These are phyloP conservation scores for Penicillium subrubescens DNA, from an alignment of 495 filamentous ascomycete species.

Conservation along the genomic window DNA sequence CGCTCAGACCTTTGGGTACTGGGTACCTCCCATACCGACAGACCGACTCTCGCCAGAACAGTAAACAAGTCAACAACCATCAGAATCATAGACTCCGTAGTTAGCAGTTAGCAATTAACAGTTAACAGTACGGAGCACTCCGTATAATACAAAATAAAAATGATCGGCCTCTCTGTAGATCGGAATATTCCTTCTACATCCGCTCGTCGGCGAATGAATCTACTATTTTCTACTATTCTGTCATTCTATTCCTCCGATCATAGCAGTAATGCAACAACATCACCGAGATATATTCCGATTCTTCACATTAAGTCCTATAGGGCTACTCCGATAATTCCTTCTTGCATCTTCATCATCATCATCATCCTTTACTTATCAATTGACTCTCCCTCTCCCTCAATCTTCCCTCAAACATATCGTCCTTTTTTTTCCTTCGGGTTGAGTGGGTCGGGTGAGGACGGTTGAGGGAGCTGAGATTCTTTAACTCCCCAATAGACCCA, in stretches of 20 bases:
- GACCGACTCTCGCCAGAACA: slow-evolving; percentile 13
- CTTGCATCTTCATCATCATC: too few species aligned
- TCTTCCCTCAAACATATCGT: background rate
- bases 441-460: slow-evolving; percentile 28
- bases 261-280: background rate
- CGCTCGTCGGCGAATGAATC: slow-evolving; percentile 10
- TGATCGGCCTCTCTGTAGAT: background rate
- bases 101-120: background rate
- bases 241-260: background rate
- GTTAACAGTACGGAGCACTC: too few species aligned
- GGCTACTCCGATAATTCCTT: background rate
- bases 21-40: slow-evolving; percentile 34
- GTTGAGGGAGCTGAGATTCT: slow-evolving; percentile 18
- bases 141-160: background rate
- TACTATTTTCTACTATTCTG: background rate
- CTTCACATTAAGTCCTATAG: background rate
- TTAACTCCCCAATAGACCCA: background rate
- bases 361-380: background rate
- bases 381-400: background rate
- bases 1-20: slow-evolving; percentile 32
- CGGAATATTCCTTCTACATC: background rate
- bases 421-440: slow-evolving; percentile 9
- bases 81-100: background rate
- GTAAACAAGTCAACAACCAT: background rate
- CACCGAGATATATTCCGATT: background rate